A percentile compares a stretch with the other conserved stretches of the same genome.
Evolutionary conservation across 441 rosid species (phyloP).

Genomic region (Adansonia grandidieri): DNA sequence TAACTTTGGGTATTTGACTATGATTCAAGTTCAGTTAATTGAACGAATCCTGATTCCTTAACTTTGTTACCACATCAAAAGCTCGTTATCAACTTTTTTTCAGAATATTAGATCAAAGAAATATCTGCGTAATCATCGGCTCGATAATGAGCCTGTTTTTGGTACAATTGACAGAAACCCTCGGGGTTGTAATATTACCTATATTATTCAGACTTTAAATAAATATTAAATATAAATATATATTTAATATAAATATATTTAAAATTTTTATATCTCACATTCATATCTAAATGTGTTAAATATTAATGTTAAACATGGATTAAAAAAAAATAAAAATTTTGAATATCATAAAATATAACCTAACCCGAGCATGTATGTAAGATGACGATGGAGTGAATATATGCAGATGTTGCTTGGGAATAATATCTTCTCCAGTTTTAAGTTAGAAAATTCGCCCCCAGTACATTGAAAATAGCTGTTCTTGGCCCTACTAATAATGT

Average conservation of each 20-base stretch:
- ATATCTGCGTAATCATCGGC: not conserved
- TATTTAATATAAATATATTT: no score
- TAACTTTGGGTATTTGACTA: not conserved
- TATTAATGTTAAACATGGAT: no score
- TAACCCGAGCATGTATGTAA: not conserved
- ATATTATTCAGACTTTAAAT: no score
- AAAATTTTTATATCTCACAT: no score
- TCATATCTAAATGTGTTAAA: no score
- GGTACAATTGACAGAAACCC: not conserved
- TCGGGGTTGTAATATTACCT: no score
- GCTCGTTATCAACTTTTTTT: not conserved
- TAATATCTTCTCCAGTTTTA: slow-evolving; percentile 37
- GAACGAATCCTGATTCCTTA: not conserved
- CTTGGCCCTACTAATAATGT: slow-evolving; percentile 41
- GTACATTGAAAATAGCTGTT: slow-evolving; percentile 45
- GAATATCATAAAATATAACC: not conserved
- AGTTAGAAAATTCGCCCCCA: slow-evolving; percentile 35
- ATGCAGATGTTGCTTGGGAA: slow-evolving; percentile 26
- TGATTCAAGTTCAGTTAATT: not conserved
- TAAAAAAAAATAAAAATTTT: not conserved
- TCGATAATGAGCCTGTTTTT: slow-evolving; percentile 8
- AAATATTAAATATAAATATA: no score
- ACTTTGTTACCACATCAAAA: not conserved
- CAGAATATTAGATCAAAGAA: no score
- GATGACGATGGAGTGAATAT: slow-evolving; percentile 4